phyloP scores from a whole-genome alignment of 805 yeast species.

The Komagataella kurtzmanii region DNA sequence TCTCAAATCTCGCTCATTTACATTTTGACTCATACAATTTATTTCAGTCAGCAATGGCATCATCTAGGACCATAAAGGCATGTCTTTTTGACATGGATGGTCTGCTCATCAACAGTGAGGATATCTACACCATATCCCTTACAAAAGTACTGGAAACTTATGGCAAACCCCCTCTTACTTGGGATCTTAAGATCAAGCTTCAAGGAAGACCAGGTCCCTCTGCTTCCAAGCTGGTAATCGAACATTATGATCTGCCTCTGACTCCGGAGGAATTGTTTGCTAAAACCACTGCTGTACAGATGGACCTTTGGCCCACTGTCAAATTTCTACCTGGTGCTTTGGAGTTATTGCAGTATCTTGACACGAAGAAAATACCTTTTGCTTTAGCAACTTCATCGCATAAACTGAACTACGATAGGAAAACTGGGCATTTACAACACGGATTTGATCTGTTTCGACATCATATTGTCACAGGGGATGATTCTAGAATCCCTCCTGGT shows the following conservation, averaged over 20 bases:
- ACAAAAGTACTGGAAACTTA: conserved; percentile 51
- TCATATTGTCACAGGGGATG: conserved; percentile 81
- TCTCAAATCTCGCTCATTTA: not conserved
- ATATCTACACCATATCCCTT: conserved; percentile 71
- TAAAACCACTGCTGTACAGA: conserved; percentile 39
- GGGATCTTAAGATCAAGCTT: conserved; percentile 79
- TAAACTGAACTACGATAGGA: conserved; percentile 42
- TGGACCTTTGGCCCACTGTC: conserved; percentile 45
- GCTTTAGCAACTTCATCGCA: conserved; percentile 87
- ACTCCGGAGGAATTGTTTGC: conserved; percentile 52
- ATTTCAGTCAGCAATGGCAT: not conserved
- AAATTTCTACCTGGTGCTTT: conserved; percentile 75
- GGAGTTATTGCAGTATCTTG: conserved; percentile 46
- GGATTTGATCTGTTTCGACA: conserved; percentile 49
- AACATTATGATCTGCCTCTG: conserved; percentile 41
- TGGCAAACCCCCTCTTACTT: conserved; percentile 71
- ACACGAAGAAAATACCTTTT: conserved; percentile 48
- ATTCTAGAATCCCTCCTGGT: conserved; percentile 67
- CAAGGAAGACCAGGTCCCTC: conserved; percentile 88
- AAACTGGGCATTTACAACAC: conserved; percentile 57
- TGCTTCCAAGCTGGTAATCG: conserved; percentile 52
- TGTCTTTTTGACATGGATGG: conserved; percentile 95
- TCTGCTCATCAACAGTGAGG: conserved; percentile 81
- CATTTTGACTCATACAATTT: not conserved
- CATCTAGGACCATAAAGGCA: conserved; percentile 29